These are phyloP conservation scores for Sesbania bispinosa DNA, from an alignment of 306 rosid genomes.

Conservation along the genomic window DNA sequence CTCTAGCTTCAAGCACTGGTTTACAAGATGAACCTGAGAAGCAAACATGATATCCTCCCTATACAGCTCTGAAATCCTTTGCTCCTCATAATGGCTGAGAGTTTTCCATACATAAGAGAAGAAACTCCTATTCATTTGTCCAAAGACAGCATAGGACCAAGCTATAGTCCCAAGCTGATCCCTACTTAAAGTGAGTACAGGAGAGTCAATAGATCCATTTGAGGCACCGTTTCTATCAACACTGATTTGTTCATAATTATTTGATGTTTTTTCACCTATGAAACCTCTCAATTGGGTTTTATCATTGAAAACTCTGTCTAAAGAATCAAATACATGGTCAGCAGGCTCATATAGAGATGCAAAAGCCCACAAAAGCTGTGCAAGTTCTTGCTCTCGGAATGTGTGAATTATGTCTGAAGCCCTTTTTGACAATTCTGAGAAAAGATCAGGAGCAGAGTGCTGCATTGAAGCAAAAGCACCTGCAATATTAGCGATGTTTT, in stretches of 20 bases:
- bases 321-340: constrained; percentile 56
- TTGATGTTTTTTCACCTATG: constrained; percentile 22
- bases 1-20: constrained; percentile 89
- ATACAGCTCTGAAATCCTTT: constrained; percentile 75
- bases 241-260: constrained; percentile 27
- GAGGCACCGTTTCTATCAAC: constrained; percentile 28
- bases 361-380: constrained; percentile 95
- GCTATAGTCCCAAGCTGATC: constrained; percentile 80
- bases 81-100: constrained; percentile 61
- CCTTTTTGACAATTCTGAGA: constrained; percentile 54
- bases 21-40: constrained; percentile 79
- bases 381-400: constrained; percentile 86
- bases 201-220: constrained; percentile 34
- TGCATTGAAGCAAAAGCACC: constrained; percentile 97
- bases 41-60: constrained; percentile 88
- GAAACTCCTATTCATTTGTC: constrained; percentile 67
- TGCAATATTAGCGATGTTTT: constrained; percentile 82
- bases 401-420: constrained; percentile 68
- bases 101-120: constrained; percentile 64
- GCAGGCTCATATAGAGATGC: constrained; percentile 75
- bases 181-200: constrained; percentile 57
- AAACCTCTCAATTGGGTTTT: constrained; percentile 44
- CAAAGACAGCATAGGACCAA: constrained; percentile 89
- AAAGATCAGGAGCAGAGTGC: constrained; percentile 84
- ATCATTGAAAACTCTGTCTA: constrained; percentile 51